phyloP scores from a whole-genome alignment of 768 basidiomycete species.

The Mycena filopes region DNA sequence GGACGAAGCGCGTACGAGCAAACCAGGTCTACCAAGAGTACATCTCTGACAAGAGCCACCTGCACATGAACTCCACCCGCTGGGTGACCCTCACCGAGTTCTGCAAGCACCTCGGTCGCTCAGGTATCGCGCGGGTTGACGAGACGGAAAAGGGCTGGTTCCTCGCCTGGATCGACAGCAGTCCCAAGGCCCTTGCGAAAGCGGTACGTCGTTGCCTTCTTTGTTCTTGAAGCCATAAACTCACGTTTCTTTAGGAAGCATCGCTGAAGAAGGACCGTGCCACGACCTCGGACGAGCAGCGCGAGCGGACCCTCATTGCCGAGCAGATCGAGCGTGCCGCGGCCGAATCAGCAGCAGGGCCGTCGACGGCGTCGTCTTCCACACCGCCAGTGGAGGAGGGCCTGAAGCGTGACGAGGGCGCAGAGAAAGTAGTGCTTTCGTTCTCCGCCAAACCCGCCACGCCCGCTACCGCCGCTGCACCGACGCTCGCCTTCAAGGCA shows the following conservation, averaged over 20 bases:
- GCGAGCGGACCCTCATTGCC: constrained; percentile 87
- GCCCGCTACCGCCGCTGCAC: constrained; percentile 42
- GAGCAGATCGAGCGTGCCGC: constrained; percentile 95
- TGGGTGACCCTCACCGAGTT: constrained; percentile 99
- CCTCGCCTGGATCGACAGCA: constrained; percentile 96
- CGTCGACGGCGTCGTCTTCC: constrained; percentile 43
- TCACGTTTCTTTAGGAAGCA: constrained; percentile 65
- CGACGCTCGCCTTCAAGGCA: constrained; percentile 62
- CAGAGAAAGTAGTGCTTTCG: constrained; percentile 81
- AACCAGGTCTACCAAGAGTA: constrained; percentile 99
- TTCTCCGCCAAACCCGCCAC: constrained; percentile 67
- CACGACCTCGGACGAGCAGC: constrained; percentile 93
- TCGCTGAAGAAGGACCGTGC: constrained; percentile 91
- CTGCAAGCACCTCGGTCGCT: constrained; percentile 85
- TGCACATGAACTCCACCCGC: constrained; percentile 98
- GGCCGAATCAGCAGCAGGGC: constrained; percentile 47
- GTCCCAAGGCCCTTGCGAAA: constrained; percentile 93
- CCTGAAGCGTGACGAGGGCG: constrained; percentile 76
- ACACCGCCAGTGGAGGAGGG: constrained; percentile 63
- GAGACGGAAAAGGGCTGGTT: constrained; percentile 99
- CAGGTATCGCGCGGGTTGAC: constrained; percentile 90
- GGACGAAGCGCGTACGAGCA: constrained; percentile 93
- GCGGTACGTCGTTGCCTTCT: constrained; percentile 59
- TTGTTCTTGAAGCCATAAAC: too few relatives aligned
- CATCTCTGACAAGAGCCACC: constrained; percentile 91